Percentiles rank a stretch among this genome's conserved stretches.
Conservation (phyloP, 139 green algal species). For the Gonium pectorale region DNA sequence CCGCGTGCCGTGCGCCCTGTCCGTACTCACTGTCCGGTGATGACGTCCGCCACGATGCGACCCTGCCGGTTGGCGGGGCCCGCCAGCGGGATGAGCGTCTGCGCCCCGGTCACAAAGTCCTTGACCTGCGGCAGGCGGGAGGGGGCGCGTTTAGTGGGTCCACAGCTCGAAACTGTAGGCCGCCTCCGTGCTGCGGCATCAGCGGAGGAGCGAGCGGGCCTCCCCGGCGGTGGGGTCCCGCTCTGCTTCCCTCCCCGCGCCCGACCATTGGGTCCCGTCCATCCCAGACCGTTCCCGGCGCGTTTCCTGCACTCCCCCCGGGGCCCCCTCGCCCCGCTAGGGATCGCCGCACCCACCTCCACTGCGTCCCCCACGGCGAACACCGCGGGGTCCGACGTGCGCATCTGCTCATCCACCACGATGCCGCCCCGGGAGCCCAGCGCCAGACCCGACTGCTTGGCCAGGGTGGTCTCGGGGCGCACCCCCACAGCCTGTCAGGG, state of each 20-base stretch:
- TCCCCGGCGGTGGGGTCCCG: no score
- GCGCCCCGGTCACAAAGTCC: constrained; percentile 62
- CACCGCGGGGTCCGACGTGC: constrained; percentile 57
- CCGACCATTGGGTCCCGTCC: no score
- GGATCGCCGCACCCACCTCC: constrained; percentile 44
- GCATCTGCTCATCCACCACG: constrained; percentile 66
- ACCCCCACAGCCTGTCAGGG: constrained; percentile 55
- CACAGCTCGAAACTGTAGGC: no score
- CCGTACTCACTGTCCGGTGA: constrained; percentile 55
- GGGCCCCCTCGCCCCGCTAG: neutral
- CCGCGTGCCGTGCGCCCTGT: no score
- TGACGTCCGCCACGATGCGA: constrained; percentile 65
- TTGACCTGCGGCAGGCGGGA: constrained; percentile 24
- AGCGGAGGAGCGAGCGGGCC: no score
- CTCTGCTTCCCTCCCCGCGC: no score
- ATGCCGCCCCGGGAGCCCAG: constrained; percentile 61
- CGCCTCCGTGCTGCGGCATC: no score
- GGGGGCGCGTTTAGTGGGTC: neutral
- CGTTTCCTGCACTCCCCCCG: no score
- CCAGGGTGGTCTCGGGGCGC: constrained; percentile 55
- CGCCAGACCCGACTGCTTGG: constrained; percentile 55
- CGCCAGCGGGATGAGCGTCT: constrained; percentile 61
- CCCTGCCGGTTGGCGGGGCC: constrained; percentile 69
- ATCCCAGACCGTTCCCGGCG: no score
- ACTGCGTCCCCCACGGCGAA: constrained; percentile 64